Evolutionary conservation across 148 eudicot species (phyloP).

Genomic region (Cornus kousa): DNA sequence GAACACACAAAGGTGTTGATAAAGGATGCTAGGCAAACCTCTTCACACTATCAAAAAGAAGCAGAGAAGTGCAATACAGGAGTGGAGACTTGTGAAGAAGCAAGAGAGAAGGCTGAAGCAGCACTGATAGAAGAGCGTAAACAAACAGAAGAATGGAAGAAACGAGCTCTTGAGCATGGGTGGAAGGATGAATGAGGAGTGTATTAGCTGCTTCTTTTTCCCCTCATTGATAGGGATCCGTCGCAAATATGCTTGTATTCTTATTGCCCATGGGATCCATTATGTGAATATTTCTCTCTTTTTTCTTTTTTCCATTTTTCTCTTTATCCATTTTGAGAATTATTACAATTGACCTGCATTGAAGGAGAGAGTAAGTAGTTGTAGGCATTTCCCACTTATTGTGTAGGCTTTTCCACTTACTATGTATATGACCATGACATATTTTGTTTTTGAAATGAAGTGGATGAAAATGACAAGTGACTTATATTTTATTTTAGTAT

Average conservation of each 20-base stretch:
- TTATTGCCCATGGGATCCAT: background rate
- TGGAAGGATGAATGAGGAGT: constrained; percentile 42
- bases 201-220: background rate
- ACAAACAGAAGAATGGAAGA: constrained; percentile 64
- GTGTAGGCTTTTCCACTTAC: too few relatives aligned
- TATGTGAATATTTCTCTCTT: background rate
- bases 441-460: too few relatives aligned
- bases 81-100: constrained; percentile 79
- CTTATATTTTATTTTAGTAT: too few relatives aligned
- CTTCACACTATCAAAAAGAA: constrained; percentile 76
- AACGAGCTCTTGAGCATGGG: constrained; percentile 66
- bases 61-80: constrained; percentile 85
- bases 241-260: too few relatives aligned
- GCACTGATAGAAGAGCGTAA: constrained; percentile 64
- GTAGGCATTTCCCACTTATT: too few relatives aligned
- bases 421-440: too few relatives aligned
- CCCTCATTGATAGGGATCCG: background rate
- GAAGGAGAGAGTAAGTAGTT: too few relatives aligned
- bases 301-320: too few relatives aligned
- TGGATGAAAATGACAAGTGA: too few relatives aligned
- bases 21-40: constrained; percentile 48
- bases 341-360: too few relatives aligned
- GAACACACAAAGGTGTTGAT: constrained; percentile 59
- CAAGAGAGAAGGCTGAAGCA: constrained; percentile 79
- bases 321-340: too few relatives aligned